Evolutionary conservation across 2,329 filamentous ascomycete genomes (phyloP).

Genomic region (Aspergillus jensenii): DNA sequence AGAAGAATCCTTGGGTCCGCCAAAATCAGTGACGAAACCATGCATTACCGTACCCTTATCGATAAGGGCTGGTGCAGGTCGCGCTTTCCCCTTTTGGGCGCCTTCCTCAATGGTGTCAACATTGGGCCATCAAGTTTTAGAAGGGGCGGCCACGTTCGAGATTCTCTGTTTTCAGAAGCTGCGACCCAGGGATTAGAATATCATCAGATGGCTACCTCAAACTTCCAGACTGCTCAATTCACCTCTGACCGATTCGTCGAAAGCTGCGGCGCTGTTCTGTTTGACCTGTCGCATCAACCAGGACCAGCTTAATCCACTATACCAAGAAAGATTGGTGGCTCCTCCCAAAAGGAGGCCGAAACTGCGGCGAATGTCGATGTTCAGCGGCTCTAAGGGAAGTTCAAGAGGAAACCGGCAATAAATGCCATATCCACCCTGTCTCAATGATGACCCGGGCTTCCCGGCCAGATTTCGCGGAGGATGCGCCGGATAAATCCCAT

Average conservation of each 20-base stretch:
- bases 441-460: not conserved
- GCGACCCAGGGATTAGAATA: not conserved
- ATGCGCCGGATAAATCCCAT: not conserved
- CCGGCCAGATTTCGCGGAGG: not conserved
- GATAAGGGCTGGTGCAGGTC: slow-evolving; percentile 22
- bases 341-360: slow-evolving; percentile 7
- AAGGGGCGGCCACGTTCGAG: too few species aligned
- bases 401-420: slow-evolving; percentile 3
- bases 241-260: not conserved
- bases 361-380: slow-evolving; percentile 1
- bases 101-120: not conserved
- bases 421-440: slow-evolving; percentile 2
- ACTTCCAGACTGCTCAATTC: not conserved
- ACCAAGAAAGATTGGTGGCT: slow-evolving; percentile 3
- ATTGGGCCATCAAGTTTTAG: not conserved
- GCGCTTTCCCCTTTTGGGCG: not conserved
- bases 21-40: slow-evolving; percentile 26
- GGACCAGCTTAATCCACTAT: not conserved
- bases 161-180: not conserved
- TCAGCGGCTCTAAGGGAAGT: not conserved
- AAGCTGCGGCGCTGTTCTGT: slow-evolving; percentile 6
- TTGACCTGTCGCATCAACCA: slow-evolving; percentile 1
- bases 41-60: slow-evolving; percentile 24
- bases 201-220: not conserved
- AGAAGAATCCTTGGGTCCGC: slow-evolving; percentile 20